phyloP scores from a whole-genome alignment of 306 rosid species.

The Cicer cuneatum region DNA sequence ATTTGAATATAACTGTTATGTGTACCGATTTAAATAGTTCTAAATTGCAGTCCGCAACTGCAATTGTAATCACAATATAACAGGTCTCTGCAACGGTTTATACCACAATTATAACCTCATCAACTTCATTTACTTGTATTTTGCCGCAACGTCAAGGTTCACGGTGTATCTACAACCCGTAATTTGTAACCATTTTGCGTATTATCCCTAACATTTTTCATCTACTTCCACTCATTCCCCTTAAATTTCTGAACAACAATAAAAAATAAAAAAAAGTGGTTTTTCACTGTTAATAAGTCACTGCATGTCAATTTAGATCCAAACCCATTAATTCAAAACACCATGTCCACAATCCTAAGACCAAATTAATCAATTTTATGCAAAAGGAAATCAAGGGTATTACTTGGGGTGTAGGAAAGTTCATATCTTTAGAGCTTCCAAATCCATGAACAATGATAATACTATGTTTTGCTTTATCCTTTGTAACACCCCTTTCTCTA shows the following conservation, averaged over 20 bases:
- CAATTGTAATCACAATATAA: too few species aligned
- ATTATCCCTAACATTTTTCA: slow-evolving; percentile 5
- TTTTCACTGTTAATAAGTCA: background rate
- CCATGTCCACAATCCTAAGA: slow-evolving; percentile 5
- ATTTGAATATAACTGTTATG: slow-evolving; percentile 19
- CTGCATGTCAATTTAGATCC: slow-evolving; percentile 33
- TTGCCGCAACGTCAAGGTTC: too few species aligned
- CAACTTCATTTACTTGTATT: too few species aligned
- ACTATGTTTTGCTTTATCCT: slow-evolving; percentile 55
- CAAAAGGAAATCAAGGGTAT: slow-evolving; percentile 1
- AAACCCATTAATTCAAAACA: slow-evolving; percentile 32
- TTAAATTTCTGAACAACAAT: background rate
- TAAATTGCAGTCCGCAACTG: too few species aligned
- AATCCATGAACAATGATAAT: slow-evolving; percentile 65
- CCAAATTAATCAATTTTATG: background rate
- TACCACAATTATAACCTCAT: too few species aligned
- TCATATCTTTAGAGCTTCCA: slow-evolving; percentile 69
- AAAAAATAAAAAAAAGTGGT: background rate
- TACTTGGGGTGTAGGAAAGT: slow-evolving; percentile 55
- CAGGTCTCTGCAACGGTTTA: too few species aligned
- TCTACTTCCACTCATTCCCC: slow-evolving; percentile 10
- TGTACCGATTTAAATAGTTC: too few species aligned
- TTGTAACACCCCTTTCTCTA: slow-evolving; percentile 64
- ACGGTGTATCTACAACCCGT: too few species aligned
- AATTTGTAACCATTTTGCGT: too few species aligned